phyloP scores from a whole-genome alignment of 139 green algal species.

The Raphidocelis subcapitata region DNA sequence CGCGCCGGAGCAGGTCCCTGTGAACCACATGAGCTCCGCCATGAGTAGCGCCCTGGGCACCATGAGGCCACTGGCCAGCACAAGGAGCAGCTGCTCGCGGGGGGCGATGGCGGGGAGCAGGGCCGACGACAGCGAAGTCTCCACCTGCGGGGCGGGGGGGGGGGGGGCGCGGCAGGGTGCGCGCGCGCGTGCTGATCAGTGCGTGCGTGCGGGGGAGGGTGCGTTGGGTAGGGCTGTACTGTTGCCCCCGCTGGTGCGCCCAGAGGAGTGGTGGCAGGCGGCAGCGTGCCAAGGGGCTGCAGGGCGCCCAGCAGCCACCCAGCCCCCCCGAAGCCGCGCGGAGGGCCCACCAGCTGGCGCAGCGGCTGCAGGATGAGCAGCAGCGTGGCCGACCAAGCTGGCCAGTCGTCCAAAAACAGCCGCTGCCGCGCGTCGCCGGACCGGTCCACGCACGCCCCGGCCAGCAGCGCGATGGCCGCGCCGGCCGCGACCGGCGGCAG shows the following conservation, averaged over 20 bases:
- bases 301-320: background rate
- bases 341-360: constrained; percentile 42
- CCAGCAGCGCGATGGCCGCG: background rate
- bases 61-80: constrained; percentile 86
- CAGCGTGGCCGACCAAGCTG: constrained; percentile 51
- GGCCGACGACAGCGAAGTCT: constrained; percentile 67
- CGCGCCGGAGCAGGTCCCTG: constrained; percentile 37
- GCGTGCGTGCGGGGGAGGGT: no score
- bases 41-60: constrained; percentile 80
- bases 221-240: no score
- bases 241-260: no score
- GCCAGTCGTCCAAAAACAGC: constrained; percentile 20
- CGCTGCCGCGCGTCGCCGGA: constrained; percentile 2
- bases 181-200: no score
- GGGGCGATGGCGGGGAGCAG: constrained; percentile 54
- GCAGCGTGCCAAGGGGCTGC: background rate
- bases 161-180: no score
- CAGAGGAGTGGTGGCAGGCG: background rate
- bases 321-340: background rate
- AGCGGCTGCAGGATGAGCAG: constrained; percentile 58
- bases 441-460: background rate
- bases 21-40: constrained; percentile 82
- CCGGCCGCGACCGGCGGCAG: constrained; percentile 2
- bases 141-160: no score
- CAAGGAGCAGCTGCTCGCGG: constrained; percentile 71